A percentile compares a stretch with the other conserved stretches of the same genome.
Evolutionary conservation across 331 rosid genomes (phyloP).

Genomic region (Acacia concinna): DNA sequence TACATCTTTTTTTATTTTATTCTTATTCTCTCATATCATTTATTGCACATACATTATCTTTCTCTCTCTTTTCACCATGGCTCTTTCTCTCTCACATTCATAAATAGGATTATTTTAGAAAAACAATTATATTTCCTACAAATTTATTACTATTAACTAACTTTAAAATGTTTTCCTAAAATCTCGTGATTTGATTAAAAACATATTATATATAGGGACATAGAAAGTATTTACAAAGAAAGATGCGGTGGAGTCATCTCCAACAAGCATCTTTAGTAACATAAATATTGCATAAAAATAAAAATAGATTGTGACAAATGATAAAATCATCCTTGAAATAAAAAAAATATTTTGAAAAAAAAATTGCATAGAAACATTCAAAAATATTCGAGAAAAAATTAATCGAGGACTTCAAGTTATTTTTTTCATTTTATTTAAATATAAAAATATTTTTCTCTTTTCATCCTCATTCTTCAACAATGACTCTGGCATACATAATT

Average conservation of each 20-base stretch:
- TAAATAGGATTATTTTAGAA: too few relatives aligned
- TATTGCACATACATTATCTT: too few relatives aligned
- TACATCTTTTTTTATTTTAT: too few relatives aligned
- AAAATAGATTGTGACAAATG: not conserved
- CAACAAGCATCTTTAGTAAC: not conserved
- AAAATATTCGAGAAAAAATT: not conserved
- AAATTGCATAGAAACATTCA: not conserved
- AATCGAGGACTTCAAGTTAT: not conserved
- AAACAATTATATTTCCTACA: too few relatives aligned
- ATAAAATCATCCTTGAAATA: not conserved
- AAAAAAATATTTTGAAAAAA: not conserved
- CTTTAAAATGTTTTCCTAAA: too few relatives aligned
- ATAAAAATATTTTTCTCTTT: not conserved
- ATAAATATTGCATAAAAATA: not conserved
- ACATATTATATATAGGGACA: too few relatives aligned
- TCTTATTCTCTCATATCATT: too few relatives aligned
- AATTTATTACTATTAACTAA: not conserved
- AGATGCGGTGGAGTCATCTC: not conserved
- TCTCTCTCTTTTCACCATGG: too few relatives aligned
- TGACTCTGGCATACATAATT: not conserved
- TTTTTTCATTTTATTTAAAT: not conserved
- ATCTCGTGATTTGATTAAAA: too few relatives aligned
- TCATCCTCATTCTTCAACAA: not conserved
- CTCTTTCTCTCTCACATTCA: too few relatives aligned
- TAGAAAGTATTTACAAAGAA: not conserved